Conservation (phyloP, 352 stramenopile genomes). For the Phytopythium aichiense region DNA sequence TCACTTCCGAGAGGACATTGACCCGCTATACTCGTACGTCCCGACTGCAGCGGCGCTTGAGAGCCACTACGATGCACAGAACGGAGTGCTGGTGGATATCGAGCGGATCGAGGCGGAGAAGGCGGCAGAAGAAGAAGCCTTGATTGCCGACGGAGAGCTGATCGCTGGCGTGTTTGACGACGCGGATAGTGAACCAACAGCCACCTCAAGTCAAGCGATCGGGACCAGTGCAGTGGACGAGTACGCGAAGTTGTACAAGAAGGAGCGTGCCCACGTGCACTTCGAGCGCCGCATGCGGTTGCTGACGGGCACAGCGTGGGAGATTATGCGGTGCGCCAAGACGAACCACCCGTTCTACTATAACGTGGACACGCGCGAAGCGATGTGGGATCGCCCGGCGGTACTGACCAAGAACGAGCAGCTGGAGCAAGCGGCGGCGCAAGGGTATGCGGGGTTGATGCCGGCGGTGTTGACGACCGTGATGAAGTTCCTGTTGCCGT, state of each 20-base stretch:
- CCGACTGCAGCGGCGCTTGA: slow-evolving; percentile 67
- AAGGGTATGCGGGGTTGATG: slow-evolving; percentile 81
- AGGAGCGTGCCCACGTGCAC: slow-evolving; percentile 52
- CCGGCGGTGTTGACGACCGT: slow-evolving; percentile 71
- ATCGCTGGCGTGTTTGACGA: slow-evolving; percentile 42
- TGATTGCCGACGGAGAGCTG: slow-evolving; percentile 70
- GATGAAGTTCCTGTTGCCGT: slow-evolving; percentile 81
- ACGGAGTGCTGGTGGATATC: slow-evolving; percentile 40
- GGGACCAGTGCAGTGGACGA: slow-evolving; percentile 13
- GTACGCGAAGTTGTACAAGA: slow-evolving; percentile 54
- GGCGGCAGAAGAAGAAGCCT: slow-evolving; percentile 43
- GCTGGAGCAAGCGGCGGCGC: slow-evolving; percentile 47
- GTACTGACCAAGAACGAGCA: slow-evolving; percentile 89
- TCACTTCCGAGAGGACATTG: slow-evolving; percentile 89
- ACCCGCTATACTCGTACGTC: slow-evolving; percentile 82
- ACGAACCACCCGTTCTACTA: slow-evolving; percentile 91
- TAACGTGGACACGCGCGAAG: slow-evolving; percentile 92
- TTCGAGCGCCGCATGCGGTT: slow-evolving; percentile 49
- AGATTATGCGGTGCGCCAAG: slow-evolving; percentile 53
- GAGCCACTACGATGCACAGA: slow-evolving; percentile 26
- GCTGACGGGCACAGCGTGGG: slow-evolving; percentile 58
- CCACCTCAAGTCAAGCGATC: background rate
- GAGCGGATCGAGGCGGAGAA: slow-evolving; percentile 65
- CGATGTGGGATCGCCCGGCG: slow-evolving; percentile 90
- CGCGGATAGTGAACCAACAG: slow-evolving; percentile 3